These are phyloP conservation scores for Komagataea norvegica DNA, from an alignment of 1,139 yeast species.

Conservation along the genomic window DNA sequence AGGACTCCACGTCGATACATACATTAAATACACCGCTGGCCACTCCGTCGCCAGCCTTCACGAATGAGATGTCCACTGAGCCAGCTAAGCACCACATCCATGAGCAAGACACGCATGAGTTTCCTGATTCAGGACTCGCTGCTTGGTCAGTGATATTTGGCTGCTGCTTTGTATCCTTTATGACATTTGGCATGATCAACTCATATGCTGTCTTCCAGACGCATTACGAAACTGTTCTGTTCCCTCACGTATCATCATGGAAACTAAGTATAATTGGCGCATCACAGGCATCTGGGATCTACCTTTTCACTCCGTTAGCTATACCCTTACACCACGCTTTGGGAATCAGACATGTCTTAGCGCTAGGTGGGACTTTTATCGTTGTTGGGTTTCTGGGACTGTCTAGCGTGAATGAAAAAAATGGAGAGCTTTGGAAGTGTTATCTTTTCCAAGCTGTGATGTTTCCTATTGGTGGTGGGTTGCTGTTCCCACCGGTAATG, in stretches of 20 bases:
- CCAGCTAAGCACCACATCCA: not conserved
- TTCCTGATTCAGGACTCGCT: slow-evolving; percentile 54
- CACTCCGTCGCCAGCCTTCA: too few relatives aligned
- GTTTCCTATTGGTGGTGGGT: slow-evolving; percentile 55
- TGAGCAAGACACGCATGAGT: slow-evolving; percentile 16
- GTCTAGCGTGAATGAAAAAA: slow-evolving; percentile 44
- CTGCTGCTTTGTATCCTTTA: slow-evolving; percentile 43
- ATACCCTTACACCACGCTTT: slow-evolving; percentile 34
- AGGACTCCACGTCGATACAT: too few relatives aligned
- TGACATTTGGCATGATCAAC: slow-evolving; percentile 71
- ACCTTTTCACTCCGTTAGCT: slow-evolving; percentile 52
- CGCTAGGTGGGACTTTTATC: slow-evolving; percentile 46
- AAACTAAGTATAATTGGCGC: slow-evolving; percentile 72
- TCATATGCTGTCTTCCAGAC: slow-evolving; percentile 61
- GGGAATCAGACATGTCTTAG: slow-evolving; percentile 36
- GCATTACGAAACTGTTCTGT: slow-evolving; percentile 44
- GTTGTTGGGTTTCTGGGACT: slow-evolving; percentile 46
- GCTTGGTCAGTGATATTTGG: slow-evolving; percentile 64
- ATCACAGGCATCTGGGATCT: slow-evolving; percentile 55
- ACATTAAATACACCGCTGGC: too few relatives aligned
- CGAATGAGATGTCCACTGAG: not conserved
- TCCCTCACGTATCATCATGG: slow-evolving; percentile 50
- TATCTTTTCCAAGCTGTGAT: slow-evolving; percentile 64
- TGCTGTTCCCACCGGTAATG: slow-evolving; percentile 55
- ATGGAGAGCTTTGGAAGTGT: slow-evolving; percentile 52